Conservation (phyloP, 306 rosid species). For the Erythrophleum fordii region DNA sequence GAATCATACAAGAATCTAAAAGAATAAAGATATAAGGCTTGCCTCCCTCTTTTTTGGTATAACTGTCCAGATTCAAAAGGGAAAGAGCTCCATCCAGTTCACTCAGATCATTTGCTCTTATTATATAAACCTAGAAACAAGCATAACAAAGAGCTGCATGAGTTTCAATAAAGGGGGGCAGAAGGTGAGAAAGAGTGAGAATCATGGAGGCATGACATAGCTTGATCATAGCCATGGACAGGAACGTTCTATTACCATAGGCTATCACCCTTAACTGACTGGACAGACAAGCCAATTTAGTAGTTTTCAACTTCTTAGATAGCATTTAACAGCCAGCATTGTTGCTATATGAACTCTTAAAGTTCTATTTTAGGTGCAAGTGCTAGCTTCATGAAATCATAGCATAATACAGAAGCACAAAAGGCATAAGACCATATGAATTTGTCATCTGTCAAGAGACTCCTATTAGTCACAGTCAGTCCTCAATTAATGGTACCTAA, state of each 20-base stretch:
- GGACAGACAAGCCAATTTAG: not conserved
- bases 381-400: not conserved
- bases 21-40: conserved; percentile 37
- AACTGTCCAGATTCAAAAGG: conserved; percentile 52
- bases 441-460: not conserved
- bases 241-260: conserved; percentile 1
- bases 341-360: not conserved
- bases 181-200: too few relatives aligned
- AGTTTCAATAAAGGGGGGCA: not conserved
- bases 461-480: not conserved
- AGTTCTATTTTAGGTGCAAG: conserved; percentile 18
- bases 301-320: not conserved
- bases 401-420: not conserved
- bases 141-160: not conserved
- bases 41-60: conserved; percentile 55
- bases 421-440: not conserved
- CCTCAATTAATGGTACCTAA: not conserved
- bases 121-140: conserved; percentile 63
- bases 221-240: not conserved
- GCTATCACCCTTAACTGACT: not conserved
- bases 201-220: conserved; percentile 8
- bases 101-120: conserved; percentile 55
- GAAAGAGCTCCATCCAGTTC: conserved; percentile 70
- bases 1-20: conserved; percentile 9
- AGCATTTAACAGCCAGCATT: not conserved